Evolutionary conservation across 257 asterid species (phyloP).

Genomic region (Hygrophila difformis): DNA sequence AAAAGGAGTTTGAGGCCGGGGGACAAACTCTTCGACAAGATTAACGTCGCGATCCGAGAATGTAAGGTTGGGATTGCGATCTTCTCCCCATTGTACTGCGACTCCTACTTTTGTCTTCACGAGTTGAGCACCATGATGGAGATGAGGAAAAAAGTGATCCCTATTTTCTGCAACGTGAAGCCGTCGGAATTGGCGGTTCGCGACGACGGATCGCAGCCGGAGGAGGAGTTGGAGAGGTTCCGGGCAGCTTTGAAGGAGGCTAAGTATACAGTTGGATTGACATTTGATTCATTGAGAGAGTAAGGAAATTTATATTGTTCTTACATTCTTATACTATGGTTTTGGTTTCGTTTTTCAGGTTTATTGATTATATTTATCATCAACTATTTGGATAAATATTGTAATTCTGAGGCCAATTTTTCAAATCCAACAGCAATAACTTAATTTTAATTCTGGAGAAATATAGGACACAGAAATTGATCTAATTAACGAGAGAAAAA

Average conservation of each 20-base stretch:
- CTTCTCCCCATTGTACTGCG: background rate
- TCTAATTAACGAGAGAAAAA: too few species aligned
- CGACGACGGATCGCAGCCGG: conserved; percentile 22
- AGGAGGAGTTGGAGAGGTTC: conserved; percentile 29
- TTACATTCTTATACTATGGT: too few species aligned
- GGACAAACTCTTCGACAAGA: background rate
- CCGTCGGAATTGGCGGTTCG: conserved; percentile 14
- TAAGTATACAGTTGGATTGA: conserved; percentile 46
- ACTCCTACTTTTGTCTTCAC: background rate
- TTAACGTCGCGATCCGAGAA: background rate
- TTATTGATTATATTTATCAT: too few species aligned
- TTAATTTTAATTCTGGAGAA: too few species aligned
- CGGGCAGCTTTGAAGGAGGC: conserved; percentile 45
- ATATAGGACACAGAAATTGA: too few species aligned
- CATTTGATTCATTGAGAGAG: conserved; percentile 46
- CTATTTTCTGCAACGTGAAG: background rate
- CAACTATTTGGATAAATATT: too few species aligned
- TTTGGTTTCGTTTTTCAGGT: too few species aligned
- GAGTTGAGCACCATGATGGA: conserved; percentile 4
- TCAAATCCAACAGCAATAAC: too few species aligned
- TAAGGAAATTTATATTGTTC: conserved; percentile 2
- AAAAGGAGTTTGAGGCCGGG: conserved; percentile 3
- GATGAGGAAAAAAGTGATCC: background rate
- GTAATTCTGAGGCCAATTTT: too few species aligned
- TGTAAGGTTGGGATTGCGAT: background rate